Conservation (phyloP, 148 eudicot genomes). For the Rhododendron molle region DNA sequence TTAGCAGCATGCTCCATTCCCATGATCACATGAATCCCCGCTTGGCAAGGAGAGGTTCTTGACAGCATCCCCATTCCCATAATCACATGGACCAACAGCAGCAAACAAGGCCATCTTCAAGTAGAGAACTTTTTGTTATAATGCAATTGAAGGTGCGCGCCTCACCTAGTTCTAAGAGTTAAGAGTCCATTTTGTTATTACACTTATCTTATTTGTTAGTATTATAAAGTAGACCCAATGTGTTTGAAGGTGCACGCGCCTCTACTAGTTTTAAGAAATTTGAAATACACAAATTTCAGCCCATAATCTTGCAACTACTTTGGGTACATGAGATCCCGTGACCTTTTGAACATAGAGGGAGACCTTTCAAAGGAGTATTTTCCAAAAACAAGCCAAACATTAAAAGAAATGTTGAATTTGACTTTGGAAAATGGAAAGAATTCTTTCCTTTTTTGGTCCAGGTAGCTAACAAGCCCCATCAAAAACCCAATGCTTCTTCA, state of each 20-base stretch:
- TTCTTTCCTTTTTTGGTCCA: slow-evolving; percentile 14
- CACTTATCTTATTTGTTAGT: too few species aligned
- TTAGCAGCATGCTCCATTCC: too few species aligned
- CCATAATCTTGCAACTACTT: background rate
- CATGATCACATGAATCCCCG: too few species aligned
- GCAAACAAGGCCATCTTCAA: background rate
- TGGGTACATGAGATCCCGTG: too few species aligned
- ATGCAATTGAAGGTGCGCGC: too few species aligned
- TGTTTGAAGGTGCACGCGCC: too few species aligned
- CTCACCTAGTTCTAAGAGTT: background rate
- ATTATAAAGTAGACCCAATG: too few species aligned
- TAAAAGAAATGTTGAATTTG: slow-evolving; percentile 13
- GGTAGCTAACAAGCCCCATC: slow-evolving; percentile 15
- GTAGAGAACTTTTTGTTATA: background rate
- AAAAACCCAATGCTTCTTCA: slow-evolving; percentile 23
- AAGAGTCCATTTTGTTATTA: too few species aligned
- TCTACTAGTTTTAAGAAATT: background rate
- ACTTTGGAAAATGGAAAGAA: slow-evolving; percentile 16
- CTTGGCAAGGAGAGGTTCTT: too few species aligned
- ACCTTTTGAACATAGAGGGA: too few species aligned
- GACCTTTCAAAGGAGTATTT: too few species aligned
- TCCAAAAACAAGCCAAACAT: slow-evolving; percentile 17
- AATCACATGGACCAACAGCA: background rate
- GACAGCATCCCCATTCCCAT: too few species aligned
- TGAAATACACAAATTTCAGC: background rate